phyloP scores from a whole-genome alignment of 1,284 basidiomycete genomes.

The Papiliotrema fonsecae region DNA sequence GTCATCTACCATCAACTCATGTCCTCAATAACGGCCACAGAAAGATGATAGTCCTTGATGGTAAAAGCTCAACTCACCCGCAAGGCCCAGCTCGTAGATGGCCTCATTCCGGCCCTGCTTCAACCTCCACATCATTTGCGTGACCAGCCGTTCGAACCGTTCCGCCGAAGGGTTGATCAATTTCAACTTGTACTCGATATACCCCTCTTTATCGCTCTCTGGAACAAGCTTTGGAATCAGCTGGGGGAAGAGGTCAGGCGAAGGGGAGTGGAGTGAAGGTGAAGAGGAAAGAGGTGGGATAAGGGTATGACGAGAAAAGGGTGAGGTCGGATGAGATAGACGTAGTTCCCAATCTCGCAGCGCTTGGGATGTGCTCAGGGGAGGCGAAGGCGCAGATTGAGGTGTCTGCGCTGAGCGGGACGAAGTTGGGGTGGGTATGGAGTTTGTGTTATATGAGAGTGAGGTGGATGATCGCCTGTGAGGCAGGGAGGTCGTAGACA shows the following conservation, averaged over 20 bases:
- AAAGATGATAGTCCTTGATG: not conserved
- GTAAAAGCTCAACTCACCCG: slow-evolving; percentile 28
- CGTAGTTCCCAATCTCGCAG: slow-evolving; percentile 38
- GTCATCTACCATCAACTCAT: slow-evolving; percentile 55
- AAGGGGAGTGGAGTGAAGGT: slow-evolving; percentile 1
- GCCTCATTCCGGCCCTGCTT: slow-evolving; percentile 87
- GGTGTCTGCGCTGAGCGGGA: slow-evolving; percentile 2
- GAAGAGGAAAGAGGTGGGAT: too few species aligned
- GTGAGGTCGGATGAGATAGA: slow-evolving; percentile 23
- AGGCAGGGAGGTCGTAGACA: slow-evolving; percentile 31
- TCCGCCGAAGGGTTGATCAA: slow-evolving; percentile 45
- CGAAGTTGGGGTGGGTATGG: not conserved
- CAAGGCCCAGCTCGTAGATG: slow-evolving; percentile 84
- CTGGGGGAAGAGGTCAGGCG: slow-evolving; percentile 3
- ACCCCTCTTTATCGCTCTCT: slow-evolving; percentile 46
- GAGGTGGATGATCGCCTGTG: slow-evolving; percentile 10
- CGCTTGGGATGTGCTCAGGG: slow-evolving; percentile 25
- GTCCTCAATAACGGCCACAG: not conserved
- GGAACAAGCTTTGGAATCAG: slow-evolving; percentile 37
- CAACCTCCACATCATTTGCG: slow-evolving; percentile 90
- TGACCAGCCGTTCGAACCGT: slow-evolving; percentile 61
- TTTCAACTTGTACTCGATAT: slow-evolving; percentile 50
- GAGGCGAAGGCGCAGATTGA: not conserved
- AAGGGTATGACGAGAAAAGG: slow-evolving; percentile 32
- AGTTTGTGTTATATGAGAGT: not conserved